Conservation (phyloP, 208 protist species). For the Porcisia hertigi region DNA sequence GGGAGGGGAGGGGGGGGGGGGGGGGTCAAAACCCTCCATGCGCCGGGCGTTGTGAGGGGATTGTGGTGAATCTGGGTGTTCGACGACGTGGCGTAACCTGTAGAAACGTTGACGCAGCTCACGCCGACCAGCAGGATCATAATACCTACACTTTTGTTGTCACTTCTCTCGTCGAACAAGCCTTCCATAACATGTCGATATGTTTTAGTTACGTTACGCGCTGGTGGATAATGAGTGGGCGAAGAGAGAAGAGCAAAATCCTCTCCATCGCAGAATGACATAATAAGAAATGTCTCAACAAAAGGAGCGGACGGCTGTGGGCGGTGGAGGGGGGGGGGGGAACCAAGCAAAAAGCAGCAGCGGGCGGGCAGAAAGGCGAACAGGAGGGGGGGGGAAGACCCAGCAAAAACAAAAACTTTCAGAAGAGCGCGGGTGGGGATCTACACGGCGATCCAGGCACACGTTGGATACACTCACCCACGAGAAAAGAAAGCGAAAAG, state of each 20-base stretch:
- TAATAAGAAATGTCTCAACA: not conserved
- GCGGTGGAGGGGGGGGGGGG: not conserved
- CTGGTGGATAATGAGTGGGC: not conserved
- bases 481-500: not conserved
- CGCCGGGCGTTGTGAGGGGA: not conserved
- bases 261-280: not conserved
- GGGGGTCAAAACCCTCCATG: not conserved
- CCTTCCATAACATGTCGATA: not conserved
- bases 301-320: not conserved
- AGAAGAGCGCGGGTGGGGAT: not conserved
- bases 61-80: not conserved
- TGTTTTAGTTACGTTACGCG: conserved; percentile 2
- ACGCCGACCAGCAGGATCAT: not conserved
- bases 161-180: not conserved
- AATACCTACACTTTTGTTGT: not conserved
- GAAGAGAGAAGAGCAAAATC: not conserved
- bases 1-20: not conserved
- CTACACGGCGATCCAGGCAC: not conserved
- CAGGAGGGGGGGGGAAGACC: not conserved
- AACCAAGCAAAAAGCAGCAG: not conserved
- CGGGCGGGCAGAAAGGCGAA: not conserved
- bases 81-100: not conserved
- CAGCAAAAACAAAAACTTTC: not conserved
- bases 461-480: not conserved
- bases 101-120: not conserved